Evolutionary conservation across 495 filamentous ascomycete genomes (phyloP).

Genomic region (Articulospora tetracladia): DNA sequence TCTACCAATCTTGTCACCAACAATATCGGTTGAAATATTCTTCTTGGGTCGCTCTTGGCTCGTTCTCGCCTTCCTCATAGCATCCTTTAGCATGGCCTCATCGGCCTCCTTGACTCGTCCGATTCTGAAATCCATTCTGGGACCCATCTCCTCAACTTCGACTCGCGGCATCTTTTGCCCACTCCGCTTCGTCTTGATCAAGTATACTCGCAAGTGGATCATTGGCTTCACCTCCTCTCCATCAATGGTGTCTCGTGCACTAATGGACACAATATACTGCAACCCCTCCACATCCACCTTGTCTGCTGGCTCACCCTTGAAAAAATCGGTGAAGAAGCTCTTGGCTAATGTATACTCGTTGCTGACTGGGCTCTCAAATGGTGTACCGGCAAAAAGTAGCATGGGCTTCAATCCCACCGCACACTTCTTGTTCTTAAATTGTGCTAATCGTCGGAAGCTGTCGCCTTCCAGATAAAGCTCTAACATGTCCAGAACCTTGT

Average conservation of each 20-base stretch:
- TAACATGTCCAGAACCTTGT: constrained; percentile 88
- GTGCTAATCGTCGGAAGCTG: constrained; percentile 58
- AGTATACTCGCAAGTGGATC: constrained; percentile 80
- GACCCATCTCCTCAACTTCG: constrained; percentile 93
- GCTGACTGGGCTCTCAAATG: constrained; percentile 73
- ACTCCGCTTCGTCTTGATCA: constrained; percentile 77
- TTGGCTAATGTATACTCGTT: constrained; percentile 78
- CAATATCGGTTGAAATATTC: constrained; percentile 85
- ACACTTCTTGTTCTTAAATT: constrained; percentile 81
- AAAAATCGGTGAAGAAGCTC: constrained; percentile 85
- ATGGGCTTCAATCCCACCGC: constrained; percentile 82
- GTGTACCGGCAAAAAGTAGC: constrained; percentile 78
- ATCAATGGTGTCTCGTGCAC: constrained; percentile 61
- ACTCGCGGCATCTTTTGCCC: constrained; percentile 85
- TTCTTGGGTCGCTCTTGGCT: constrained; percentile 83
- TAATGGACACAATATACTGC: constrained; percentile 79
- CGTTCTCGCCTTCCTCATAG: constrained; percentile 77
- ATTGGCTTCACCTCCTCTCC: constrained; percentile 56
- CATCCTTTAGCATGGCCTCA: constrained; percentile 76
- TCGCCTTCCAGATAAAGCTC: constrained; percentile 75
- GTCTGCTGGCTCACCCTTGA: constrained; percentile 68
- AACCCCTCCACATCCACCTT: constrained; percentile 92
- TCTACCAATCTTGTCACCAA: constrained; percentile 93
- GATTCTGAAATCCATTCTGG: constrained; percentile 88
- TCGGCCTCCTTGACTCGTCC: constrained; percentile 78